These are phyloP conservation scores for Staphylotrichum longicolle DNA, from an alignment of 495 filamentous ascomycete species.

Conservation along the genomic window DNA sequence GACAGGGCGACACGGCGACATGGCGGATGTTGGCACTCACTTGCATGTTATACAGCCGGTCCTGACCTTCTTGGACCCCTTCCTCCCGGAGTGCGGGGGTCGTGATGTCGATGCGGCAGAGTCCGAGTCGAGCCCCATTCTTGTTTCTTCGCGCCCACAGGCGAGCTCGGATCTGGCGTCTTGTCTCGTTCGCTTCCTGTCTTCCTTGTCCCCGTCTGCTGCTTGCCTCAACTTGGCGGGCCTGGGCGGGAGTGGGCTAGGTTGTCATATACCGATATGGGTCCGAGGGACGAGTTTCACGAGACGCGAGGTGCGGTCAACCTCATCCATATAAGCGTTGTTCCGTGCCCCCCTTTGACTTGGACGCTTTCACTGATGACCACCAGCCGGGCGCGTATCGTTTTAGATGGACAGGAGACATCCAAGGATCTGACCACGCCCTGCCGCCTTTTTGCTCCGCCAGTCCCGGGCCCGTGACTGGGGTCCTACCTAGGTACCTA, in stretches of 20 bases:
- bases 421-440: constrained; percentile 17
- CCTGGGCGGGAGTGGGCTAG: not conserved
- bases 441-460: constrained; percentile 12
- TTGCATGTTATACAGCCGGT: constrained; percentile 42
- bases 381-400: constrained; percentile 1
- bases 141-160: constrained; percentile 5
- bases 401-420: not conserved
- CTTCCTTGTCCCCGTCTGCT: not conserved
- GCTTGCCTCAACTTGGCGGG: not conserved
- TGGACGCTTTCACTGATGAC: not conserved
- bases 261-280: constrained; percentile 2
- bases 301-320: constrained; percentile 11
- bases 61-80: constrained; percentile 38
- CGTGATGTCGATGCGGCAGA: constrained; percentile 22
- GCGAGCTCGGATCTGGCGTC: not conserved
- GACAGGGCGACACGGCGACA: not conserved
- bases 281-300: constrained; percentile 4
- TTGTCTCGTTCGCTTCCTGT: not conserved
- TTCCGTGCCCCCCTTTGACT: not conserved
- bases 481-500: not conserved
- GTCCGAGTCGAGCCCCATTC: constrained; percentile 29
- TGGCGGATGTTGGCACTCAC: constrained; percentile 25
- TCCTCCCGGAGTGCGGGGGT: constrained; percentile 31
- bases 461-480: constrained; percentile 1
- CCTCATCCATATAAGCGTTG: constrained; percentile 17